Base-by-base conservation (phyloP, 2,329 filamentous ascomycete genomes). In the Pestalotiopsis sp. region DNA sequence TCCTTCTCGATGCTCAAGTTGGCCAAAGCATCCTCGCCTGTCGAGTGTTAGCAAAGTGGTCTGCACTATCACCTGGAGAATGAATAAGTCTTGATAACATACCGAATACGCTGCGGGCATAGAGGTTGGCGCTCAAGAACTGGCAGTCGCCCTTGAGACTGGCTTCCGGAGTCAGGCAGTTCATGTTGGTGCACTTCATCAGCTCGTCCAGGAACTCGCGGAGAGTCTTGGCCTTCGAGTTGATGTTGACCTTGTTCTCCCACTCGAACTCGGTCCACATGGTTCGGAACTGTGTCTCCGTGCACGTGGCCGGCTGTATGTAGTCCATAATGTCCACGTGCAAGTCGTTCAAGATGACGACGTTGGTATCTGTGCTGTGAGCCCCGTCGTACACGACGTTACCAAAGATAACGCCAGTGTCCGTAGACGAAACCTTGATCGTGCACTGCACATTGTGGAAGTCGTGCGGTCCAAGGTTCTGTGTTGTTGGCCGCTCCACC, bases 201-300 rank as follows among this genome's bases (percentile, higher is more conserved):
- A 99, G 85, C 79, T 97, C 92, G 74, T 93, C 92, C 72, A 99
- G 84, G 89, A 99, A 99, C 23, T 97, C 94, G 64, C 95, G 90
- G 70, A 99, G 86, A 36, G 90, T 92, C 85, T 95, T 97, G 73
- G 93, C 94, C 86, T 98, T 98, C 72, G 93, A 97, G 83, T 98
- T 98, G 84, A 99, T 98, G 84, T 99, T 99, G 81, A 99, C 95
- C 89, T 99, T 99, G 85, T 99, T 99, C 86, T 99, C 96, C 96
- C 96, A 99, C 80, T 99, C 96, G 74, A 99, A 99, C 79, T 99
- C 96, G 49, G 96, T 99, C 96, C 96, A 99, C 96, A 99, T 99
- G n/a, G 94, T 97, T 70, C 96, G 90, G 91, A 99, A 99, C 78
- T 98, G 94, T 12, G 95, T 98, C 85, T 99, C 96, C 4, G 94